phyloP scores from a whole-genome alignment of 2,329 filamentous ascomycete species.

The Podosphaera xanthii region DNA sequence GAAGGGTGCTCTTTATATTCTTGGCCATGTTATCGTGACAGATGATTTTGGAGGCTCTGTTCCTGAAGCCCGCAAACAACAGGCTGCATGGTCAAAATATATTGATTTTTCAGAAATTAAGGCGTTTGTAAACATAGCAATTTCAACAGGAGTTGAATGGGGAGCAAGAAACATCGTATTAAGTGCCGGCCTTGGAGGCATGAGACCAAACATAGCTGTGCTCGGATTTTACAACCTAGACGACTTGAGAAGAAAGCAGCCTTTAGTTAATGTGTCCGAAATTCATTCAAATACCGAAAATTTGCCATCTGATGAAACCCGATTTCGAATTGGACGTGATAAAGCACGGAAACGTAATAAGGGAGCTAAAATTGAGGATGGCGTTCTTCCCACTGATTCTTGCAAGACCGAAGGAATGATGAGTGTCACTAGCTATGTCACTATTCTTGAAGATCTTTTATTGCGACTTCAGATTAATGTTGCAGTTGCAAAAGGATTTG shows the following conservation, averaged over 20 bases:
- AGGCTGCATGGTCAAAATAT: conserved; percentile 58
- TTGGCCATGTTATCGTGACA: conserved; percentile 73
- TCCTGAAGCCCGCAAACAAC: conserved; percentile 59
- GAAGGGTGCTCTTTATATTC: conserved; percentile 60
- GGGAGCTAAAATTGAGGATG: conserved; percentile 28
- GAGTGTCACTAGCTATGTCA: conserved; percentile 52
- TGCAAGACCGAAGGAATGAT: conserved; percentile 47
- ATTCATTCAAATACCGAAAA: conserved; percentile 18
- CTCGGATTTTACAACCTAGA: conserved; percentile 62
- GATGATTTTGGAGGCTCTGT: conserved; percentile 60
- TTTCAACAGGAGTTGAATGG: conserved; percentile 68
- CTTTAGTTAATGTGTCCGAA: conserved; percentile 33
- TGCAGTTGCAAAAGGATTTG: conserved; percentile 63
- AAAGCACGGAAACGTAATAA: conserved; percentile 30
- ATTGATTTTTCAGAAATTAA: conserved; percentile 75
- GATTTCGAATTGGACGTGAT: conserved; percentile 4
- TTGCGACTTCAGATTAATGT: conserved; percentile 63
- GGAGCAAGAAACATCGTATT: conserved; percentile 64
- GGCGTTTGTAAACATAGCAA: conserved; percentile 68
- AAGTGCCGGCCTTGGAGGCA: conserved; percentile 61
- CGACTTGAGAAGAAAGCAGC: conserved; percentile 40
- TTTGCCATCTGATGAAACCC: background rate
- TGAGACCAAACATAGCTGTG: conserved; percentile 73
- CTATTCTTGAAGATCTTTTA: conserved; percentile 61
- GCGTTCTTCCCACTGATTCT: conserved; percentile 41